Evolutionary conservation across 495 filamentous ascomycete species (phyloP), one percentile per base, ranked within the genome.

Genomic region (Penicillium paradoxum): DNA sequence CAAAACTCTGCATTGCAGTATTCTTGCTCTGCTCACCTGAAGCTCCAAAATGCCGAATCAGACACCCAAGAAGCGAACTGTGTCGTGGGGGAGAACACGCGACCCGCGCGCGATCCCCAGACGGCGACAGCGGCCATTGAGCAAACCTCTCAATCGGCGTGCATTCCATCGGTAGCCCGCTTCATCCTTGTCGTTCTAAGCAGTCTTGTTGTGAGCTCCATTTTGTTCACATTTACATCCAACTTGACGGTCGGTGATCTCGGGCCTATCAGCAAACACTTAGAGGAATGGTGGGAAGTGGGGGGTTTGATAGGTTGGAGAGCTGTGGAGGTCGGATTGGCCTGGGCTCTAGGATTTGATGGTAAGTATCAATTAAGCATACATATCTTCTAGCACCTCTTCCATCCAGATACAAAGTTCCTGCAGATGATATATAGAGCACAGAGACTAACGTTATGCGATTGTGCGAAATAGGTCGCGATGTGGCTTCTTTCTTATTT

Each of bases 291-390:
- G 78, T 71, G 72, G 60, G 82, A 88, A 65, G 72, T 86, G n/a
- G 75, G 56, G 7, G 75, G 78, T 5, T 61, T 88, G 50, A 68
- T 87, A 10, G 79, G 58, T 7, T 91, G 87, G 86, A 85, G 78
- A 70, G 69, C 84, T 50, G 73, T 83, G 30, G 83, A 88, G 65
- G 74, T 95, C 42, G 83, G 75, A 19, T 56, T 89, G 15, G 82
- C 79, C 29, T 95, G 89, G 90, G 78, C 73, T 54, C 71, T 82
- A 32, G 75, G 81, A 42, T 89, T 82, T 63, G 89, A 92, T 65
- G 78, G 83, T 86, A 64, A 57, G 13, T 34, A 4, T 11, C 21
- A 8, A 15, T 1, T 27, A n/a, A n/a, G n/a, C n/a, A n/a, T n/a
- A 48, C 11, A 34, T 2, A 46, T 9, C 39, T 14, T 47, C 17